These are phyloP conservation scores for Candolleomyces efflorescens DNA, from an alignment of 768 basidiomycete species.

Conservation along the genomic window DNA sequence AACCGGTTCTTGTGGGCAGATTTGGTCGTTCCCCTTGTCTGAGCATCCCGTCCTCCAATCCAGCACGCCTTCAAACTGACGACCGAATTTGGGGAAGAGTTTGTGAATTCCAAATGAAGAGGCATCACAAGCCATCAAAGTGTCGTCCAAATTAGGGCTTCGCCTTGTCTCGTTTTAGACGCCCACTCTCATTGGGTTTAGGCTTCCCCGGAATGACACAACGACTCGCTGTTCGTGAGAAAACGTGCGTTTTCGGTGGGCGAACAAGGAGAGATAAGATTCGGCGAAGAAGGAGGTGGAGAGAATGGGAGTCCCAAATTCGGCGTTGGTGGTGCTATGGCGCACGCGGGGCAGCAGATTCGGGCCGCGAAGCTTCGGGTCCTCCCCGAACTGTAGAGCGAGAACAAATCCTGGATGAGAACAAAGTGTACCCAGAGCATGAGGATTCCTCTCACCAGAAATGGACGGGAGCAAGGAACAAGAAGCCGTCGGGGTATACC, in stretches of 20 bases:
- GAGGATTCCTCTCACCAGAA: not conserved
- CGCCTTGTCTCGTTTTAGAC: conserved; percentile 23
- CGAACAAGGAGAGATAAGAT: conserved; percentile 1
- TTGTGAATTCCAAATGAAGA: conserved; percentile 17
- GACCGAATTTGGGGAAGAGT: conserved; percentile 19
- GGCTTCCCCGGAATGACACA: not conserved
- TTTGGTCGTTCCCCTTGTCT: conserved; percentile 44
- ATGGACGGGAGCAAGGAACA: not conserved
- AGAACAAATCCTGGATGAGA: not conserved
- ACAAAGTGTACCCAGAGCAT: not conserved
- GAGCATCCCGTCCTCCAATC: conserved; percentile 1
- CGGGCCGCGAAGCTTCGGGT: not conserved
- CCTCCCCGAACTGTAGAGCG: not conserved
- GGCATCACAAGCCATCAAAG: conserved; percentile 16
- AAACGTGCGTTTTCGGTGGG: conserved; percentile 9
- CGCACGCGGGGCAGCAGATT: too few relatives aligned
- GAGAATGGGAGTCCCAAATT: conserved; percentile 7
- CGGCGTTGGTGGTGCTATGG: not conserved
- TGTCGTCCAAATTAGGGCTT: conserved; percentile 28
- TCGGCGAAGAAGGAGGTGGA: conserved; percentile 8
- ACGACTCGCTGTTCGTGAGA: conserved; percentile 11
- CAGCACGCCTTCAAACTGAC: conserved; percentile 10
- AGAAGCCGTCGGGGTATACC: not conserved
- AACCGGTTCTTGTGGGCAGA: conserved; percentile 31
- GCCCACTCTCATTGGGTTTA: not conserved